Evolutionary conservation across 2,329 filamentous ascomycete genomes (phyloP), one percentile per base, ranked within the genome.

Genomic region (Fusarium keratoplasticum): DNA sequence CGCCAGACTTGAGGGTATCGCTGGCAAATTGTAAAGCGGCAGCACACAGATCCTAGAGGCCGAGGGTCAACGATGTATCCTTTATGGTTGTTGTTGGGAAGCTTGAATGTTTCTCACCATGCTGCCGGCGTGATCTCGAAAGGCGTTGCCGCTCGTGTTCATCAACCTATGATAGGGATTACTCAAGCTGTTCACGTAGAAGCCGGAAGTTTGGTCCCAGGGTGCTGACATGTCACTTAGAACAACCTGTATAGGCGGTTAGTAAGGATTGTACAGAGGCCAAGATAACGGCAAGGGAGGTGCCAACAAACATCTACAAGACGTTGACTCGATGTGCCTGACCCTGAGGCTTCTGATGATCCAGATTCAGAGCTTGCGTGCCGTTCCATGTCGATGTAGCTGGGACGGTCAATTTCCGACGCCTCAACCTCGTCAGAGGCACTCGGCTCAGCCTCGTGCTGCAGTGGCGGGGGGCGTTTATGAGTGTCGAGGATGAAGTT

Each of bases 161-260:
- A 98, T 98, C 93, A 99, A 93, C 96, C 96, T 99, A 89, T 86
- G 83, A 91, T 97, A 96, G 75, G 95, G 95, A 90, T 96, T 93
- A 96, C 92, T 97, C 90, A 98, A 89, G 87, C 92, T 97, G 86
- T 91, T 95, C 87, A 93, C 92, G 86, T 90, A 92, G 86, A 94
- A 95, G 80, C 92, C 93, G 80, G 88, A 88, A 62, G 90, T 93
- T 86, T 94, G 93, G 79, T 91, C 88, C 95, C 95, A 98, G 93
- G 96, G 95, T 89, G 89, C 96, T 90, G 92, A 99, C 96, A 99
- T 99, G 89, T 99, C 96, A 91, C 95, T 98, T 81, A 99, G 87
- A 81, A 99, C 94, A 81, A 99, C 90, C 89, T 91, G 72, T 22
- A 40, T 4, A 36, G 14, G 4, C 16, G 3, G 62, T 81, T 62